Evolutionary conservation across 169 alveolate genomes (phyloP).

Genomic region (Eimeria mitis): DNA sequence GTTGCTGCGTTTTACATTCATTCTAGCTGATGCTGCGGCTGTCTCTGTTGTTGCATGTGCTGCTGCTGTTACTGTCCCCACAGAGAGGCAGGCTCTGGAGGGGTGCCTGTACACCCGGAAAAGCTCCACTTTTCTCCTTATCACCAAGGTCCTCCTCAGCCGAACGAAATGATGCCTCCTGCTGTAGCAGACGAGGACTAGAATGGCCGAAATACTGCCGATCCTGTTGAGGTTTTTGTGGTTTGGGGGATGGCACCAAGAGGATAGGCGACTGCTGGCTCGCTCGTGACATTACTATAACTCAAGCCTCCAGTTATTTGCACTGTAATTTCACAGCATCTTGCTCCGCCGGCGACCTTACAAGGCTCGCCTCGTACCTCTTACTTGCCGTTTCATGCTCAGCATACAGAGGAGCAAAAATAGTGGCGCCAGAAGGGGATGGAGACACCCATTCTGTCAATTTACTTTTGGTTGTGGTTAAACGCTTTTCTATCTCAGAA

Average conservation of each 20-base stretch:
- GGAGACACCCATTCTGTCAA: neutral
- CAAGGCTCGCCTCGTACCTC: neutral
- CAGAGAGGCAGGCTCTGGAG: conserved; percentile 79
- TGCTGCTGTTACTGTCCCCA: conserved; percentile 1
- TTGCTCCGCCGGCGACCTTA: neutral
- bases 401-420: neutral
- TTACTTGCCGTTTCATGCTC: neutral
- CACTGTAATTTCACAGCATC: neutral
- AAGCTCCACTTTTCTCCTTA: conserved; percentile 67
- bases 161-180: conserved; percentile 67
- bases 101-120: conserved; percentile 77
- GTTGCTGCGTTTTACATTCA: neutral
- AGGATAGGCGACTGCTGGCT: neutral
- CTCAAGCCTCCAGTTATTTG: neutral
- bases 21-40: neutral
- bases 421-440: conserved; percentile 6
- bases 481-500: neutral
- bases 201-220: neutral
- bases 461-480: neutral
- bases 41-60: neutral
- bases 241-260: neutral
- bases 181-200: conserved; percentile 54
- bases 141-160: conserved; percentile 68
- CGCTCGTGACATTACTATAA: neutral
- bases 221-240: neutral